These are phyloP conservation scores for Tylopilus intermedius DNA, from an alignment of 768 basidiomycete genomes.

Conservation along the genomic window DNA sequence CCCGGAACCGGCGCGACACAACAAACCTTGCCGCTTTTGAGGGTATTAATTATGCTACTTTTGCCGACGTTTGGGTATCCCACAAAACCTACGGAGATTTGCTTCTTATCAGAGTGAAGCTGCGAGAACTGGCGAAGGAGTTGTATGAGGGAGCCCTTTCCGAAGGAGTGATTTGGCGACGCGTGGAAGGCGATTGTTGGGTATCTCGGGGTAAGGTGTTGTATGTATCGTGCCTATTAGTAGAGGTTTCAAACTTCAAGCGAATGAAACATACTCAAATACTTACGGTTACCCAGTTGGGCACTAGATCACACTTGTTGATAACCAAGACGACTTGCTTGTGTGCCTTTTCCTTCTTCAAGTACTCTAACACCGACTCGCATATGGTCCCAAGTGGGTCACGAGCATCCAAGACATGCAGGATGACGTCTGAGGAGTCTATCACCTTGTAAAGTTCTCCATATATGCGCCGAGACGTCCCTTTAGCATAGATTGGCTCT, in stretches of 20 bases:
- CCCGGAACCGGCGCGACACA: slow-evolving; percentile 94
- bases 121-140: slow-evolving; percentile 94
- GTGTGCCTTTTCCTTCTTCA: slow-evolving; percentile 94
- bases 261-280: not conserved
- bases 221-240: slow-evolving; percentile 84
- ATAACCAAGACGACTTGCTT: slow-evolving; percentile 96
- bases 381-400: slow-evolving; percentile 96
- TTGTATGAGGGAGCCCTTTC: slow-evolving; percentile 97
- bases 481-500: slow-evolving; percentile 92
- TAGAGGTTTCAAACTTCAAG: not conserved
- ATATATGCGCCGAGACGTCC: slow-evolving; percentile 92
- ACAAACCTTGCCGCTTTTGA: slow-evolving; percentile 98
- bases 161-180: slow-evolving; percentile 97
- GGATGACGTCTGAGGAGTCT: slow-evolving; percentile 94
- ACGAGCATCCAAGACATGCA: slow-evolving; percentile 92
- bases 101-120: slow-evolving; percentile 97
- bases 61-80: slow-evolving; percentile 99
- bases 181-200: slow-evolving; percentile 99
- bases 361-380: slow-evolving; percentile 86
- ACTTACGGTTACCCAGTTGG: slow-evolving; percentile 96
- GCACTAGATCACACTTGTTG: slow-evolving; percentile 98
- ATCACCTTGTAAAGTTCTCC: slow-evolving; percentile 99
- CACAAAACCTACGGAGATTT: slow-evolving; percentile 96
- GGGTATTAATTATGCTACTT: slow-evolving; percentile 94
- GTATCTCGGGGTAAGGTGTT: slow-evolving; percentile 89